Base-by-base conservation (phyloP, 2,329 filamentous ascomycete genomes). In the Arthrinium phaeospermum region DNA sequence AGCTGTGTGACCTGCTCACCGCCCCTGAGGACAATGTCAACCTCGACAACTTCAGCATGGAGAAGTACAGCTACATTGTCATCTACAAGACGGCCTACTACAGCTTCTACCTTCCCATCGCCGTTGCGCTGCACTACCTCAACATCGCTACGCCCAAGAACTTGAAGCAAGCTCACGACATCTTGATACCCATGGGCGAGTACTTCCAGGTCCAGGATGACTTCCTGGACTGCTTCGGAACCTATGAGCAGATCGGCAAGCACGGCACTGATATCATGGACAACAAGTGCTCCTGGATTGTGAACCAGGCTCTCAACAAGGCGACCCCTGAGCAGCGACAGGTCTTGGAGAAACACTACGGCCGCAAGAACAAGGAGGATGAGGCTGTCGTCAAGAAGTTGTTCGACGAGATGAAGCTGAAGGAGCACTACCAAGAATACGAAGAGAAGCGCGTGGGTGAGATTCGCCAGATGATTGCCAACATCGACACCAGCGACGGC, bases 21-120 rank as follows among this genome's bases (percentile, higher is more conserved):
- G 96, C 96, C 49, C 96, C 96, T 57, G 96, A 99, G 86, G 95
- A 98, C 83, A 88, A 92, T 74, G 93, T 98, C 80, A 91, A 98
- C 85, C 91, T 99, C 75, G 88, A 94, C 88, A 98, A 98, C 87
- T 99, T 99, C 89, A 95, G 91, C 83, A 88, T 98, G 84, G 90
- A 95, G 74, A 99, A 98, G 89, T 98, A 98, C 88, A 91, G 88
- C 79, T 99, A 98, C 89, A 99, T 99, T 80, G 96, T 99, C 86
- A 94, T 97, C 85, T 98, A 97, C 91, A 99, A 99, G 91, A 99
- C 96, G 34, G 95, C 96, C 70, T 99, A 97, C 88, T 99, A 99
- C 89, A 97, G 93, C 80, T 99, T 99, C 89, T 98, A 98, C 86
- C 92, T 99, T 19, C 96, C 96, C 73, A 95, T 99, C 71, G 96